Percentiles rank a stretch among this genome's conserved stretches.
Conservation (phyloP, 106 monocot genomes). For the Cymbidium sinense region DNA sequence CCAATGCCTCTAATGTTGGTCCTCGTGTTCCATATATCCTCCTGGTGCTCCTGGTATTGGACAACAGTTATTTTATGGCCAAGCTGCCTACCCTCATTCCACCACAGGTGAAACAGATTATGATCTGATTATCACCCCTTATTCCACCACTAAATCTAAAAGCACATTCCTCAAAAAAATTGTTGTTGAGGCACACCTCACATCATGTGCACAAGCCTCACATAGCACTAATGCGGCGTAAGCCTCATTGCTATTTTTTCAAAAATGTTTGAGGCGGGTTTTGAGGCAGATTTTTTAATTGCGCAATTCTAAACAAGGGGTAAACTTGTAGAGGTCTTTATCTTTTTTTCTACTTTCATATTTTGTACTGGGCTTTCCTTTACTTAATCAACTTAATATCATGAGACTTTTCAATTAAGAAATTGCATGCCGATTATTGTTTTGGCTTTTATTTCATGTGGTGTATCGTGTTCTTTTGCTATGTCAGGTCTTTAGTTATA, state of each 20-base stretch:
- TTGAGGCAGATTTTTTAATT: no score
- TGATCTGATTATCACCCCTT: not conserved
- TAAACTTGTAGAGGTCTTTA: not conserved
- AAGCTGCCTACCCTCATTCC: constrained; percentile 49
- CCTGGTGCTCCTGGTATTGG: constrained; percentile 54
- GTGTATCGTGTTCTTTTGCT: no score
- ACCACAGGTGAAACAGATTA: constrained; percentile 33
- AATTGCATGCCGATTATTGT: not conserved
- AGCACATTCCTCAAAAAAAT: no score
- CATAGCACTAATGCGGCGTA: no score
- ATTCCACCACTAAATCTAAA: no score
- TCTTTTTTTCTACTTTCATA: not conserved
- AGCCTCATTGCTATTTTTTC: no score
- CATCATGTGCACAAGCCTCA: no score
- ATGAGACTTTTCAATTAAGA: not conserved
- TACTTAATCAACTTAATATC: not conserved
- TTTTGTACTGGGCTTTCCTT: not conserved
- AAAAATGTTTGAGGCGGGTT: no score
- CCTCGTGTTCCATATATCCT: constrained; percentile 73
- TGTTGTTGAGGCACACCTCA: no score
- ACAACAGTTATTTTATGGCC: constrained; percentile 76
- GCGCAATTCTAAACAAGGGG: no score
- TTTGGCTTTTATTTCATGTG: not conserved
- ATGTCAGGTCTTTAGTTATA: not conserved
- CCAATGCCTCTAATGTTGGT: constrained; percentile 47